Percentiles rank a stretch among this genome's conserved stretches.
These are phyloP conservation scores for Ormosia semicastrata DNA, from an alignment of 306 rosid genomes.

Conservation along the genomic window DNA sequence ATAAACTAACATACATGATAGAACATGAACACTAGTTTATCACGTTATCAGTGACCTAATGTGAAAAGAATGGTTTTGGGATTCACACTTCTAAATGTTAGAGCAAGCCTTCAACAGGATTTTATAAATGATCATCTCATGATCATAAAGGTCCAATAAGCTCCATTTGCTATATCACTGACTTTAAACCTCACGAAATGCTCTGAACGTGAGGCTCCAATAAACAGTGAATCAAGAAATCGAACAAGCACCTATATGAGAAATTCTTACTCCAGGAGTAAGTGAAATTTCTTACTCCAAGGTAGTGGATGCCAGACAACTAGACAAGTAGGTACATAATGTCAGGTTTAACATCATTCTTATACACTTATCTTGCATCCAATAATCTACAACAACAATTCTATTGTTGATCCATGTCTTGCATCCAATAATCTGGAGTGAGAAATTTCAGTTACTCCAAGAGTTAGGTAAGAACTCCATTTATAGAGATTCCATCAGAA, in stretches of 20 bases:
- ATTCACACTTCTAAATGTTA: slow-evolving; percentile 28
- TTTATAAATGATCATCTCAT: slow-evolving; percentile 27
- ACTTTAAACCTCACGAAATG: slow-evolving; percentile 41
- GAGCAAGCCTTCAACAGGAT: slow-evolving; percentile 31
- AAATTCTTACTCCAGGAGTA: not conserved
- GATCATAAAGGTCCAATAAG: slow-evolving; percentile 33
- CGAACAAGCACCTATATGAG: not conserved
- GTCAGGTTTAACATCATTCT: not conserved
- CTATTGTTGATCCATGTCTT: not conserved
- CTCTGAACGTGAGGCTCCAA: slow-evolving; percentile 35
- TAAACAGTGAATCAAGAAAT: slow-evolving; percentile 41
- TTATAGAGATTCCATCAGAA: not conserved
- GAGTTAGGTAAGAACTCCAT: not conserved
- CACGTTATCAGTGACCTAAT: slow-evolving; percentile 12
- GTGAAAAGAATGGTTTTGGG: not conserved
- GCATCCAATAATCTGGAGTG: not conserved
- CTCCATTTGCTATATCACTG: slow-evolving; percentile 52
- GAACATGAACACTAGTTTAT: slow-evolving; percentile 1
- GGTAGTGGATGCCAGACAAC: not conserved
- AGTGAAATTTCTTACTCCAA: not conserved
- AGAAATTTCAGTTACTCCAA: not conserved
- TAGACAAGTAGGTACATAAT: not conserved
- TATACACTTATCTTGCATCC: not conserved
- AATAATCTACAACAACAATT: not conserved
- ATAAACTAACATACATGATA: not conserved